These are phyloP conservation scores for Metschnikowia henanensis DNA, from an alignment of 805 yeast genomes.

Conservation along the genomic window DNA sequence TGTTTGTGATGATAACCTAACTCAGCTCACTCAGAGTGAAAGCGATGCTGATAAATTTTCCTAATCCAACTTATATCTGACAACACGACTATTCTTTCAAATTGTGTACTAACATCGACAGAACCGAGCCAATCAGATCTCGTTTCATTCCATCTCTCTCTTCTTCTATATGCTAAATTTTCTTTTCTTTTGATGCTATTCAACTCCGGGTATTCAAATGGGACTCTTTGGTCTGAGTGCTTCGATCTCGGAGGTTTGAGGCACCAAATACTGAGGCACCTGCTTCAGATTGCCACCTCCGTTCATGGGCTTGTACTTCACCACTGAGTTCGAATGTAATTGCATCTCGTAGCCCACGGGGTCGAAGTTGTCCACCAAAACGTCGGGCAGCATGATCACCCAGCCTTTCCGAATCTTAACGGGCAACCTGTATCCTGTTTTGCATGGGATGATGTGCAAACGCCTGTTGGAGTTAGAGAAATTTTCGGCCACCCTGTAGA, in stretches of 20 bases:
- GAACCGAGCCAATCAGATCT: background rate
- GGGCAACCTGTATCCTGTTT: slow-evolving; percentile 63
- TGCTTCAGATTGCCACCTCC: slow-evolving; percentile 18
- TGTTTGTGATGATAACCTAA: slow-evolving; percentile 50
- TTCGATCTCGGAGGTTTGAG: slow-evolving; percentile 73
- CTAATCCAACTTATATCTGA: slow-evolving; percentile 48
- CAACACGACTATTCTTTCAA: slow-evolving; percentile 8
- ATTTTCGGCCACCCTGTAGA: slow-evolving; percentile 84
- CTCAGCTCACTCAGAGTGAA: slow-evolving; percentile 59
- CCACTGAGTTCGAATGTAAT: slow-evolving; percentile 30
- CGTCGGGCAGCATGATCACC: slow-evolving; percentile 88
- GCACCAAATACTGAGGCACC: slow-evolving; percentile 56
- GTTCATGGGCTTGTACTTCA: slow-evolving; percentile 22
- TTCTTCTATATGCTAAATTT: background rate
- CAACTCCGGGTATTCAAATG: background rate
- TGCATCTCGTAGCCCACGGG: slow-evolving; percentile 33
- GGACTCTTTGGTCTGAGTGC: slow-evolving; percentile 85
- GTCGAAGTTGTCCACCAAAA: slow-evolving; percentile 66
- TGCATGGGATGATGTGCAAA: slow-evolving; percentile 79
- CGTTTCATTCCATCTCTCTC: background rate
- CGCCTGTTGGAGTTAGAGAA: slow-evolving; percentile 81
- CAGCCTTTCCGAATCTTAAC: slow-evolving; percentile 79
- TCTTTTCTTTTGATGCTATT: background rate
- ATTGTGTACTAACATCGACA: slow-evolving; percentile 12
- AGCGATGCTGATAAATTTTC: slow-evolving; percentile 49